Percentiles rank a stretch among this genome's conserved stretches.
Conservation (phyloP, 2,329 filamentous ascomycete genomes). For the Sporothrix schenckii region DNA sequence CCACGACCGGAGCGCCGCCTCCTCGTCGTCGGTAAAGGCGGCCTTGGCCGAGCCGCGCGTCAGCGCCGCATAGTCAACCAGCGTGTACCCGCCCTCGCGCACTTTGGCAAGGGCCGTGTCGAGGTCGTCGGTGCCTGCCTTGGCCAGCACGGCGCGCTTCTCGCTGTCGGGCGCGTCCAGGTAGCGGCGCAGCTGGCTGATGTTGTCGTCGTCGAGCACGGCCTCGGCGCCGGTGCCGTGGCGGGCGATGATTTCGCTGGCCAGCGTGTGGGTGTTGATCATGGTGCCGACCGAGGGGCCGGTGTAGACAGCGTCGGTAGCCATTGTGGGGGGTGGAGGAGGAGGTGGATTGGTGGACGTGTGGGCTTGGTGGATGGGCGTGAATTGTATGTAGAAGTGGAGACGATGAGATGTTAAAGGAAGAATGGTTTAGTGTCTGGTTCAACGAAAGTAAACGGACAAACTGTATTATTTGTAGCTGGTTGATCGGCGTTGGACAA, state of each 20-base stretch:
- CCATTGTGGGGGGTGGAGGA: background rate
- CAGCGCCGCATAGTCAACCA: conserved; percentile 14
- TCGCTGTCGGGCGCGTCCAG: background rate
- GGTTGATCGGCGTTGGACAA: background rate
- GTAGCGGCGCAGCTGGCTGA: conserved; percentile 19
- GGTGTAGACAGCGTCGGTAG: conserved; percentile 28
- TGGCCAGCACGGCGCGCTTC: background rate
- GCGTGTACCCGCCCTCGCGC: conserved; percentile 1
- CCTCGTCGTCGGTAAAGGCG: conserved; percentile 32
- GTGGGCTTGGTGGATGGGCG: too few species aligned
- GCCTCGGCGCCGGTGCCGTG: conserved; percentile 31
- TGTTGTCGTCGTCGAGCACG: conserved; percentile 28
- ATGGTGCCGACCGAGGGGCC: conserved; percentile 34
- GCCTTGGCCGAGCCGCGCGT: conserved; percentile 5
- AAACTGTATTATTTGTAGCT: too few species aligned
- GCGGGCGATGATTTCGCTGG: conserved; percentile 35
- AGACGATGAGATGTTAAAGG: too few species aligned
- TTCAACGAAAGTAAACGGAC: too few species aligned
- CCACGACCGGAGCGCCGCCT: conserved; percentile 32
- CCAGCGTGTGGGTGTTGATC: conserved; percentile 34
- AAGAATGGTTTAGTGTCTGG: too few species aligned
- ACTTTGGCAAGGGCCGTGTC: background rate
- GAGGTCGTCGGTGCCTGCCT: background rate
- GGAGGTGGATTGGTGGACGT: background rate
- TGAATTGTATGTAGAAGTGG: too few species aligned